Evolutionary conservation across 2,329 filamentous ascomycete species (phyloP).

Genomic region (Aspergillus novoparasiticus): DNA sequence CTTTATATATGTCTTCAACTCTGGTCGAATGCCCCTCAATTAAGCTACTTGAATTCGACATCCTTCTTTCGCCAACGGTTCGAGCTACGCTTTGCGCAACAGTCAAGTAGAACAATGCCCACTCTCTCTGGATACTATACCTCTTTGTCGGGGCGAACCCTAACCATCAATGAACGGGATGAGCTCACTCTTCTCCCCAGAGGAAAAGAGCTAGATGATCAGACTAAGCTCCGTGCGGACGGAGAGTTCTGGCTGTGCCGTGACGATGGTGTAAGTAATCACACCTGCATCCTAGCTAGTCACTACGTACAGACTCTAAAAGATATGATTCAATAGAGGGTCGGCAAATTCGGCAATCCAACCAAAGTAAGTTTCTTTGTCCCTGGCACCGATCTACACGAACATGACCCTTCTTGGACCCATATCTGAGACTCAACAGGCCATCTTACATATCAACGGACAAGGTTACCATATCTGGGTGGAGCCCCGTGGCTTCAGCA

Average conservation of each 20-base stretch:
- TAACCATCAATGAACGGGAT: background rate
- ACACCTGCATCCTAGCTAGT: too few species aligned
- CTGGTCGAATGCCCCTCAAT: too few species aligned
- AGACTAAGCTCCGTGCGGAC: conserved; percentile 5
- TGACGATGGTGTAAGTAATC: conserved; percentile 5
- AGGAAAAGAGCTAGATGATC: background rate
- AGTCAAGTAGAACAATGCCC: background rate
- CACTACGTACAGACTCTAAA: too few species aligned
- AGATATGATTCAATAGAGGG: background rate
- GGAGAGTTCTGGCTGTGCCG: conserved; percentile 10
- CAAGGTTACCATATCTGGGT: conserved; percentile 9
- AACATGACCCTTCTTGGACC: background rate
- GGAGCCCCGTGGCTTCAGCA: conserved; percentile 9
- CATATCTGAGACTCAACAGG: background rate
- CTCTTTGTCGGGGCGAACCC: background rate
- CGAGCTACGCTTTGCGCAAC: background rate
- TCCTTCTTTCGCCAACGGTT: too few species aligned
- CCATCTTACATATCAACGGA: background rate
- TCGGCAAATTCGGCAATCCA: conserved; percentile 8
- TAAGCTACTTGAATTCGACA: too few species aligned
- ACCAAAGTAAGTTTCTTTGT: background rate
- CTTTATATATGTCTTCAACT: too few species aligned
- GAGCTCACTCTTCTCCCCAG: background rate
- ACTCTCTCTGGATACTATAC: conserved; percentile 3
- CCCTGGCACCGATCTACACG: background rate